phyloP scores from a whole-genome alignment of 306 rosid species.

The Rubus idaeus region DNA sequence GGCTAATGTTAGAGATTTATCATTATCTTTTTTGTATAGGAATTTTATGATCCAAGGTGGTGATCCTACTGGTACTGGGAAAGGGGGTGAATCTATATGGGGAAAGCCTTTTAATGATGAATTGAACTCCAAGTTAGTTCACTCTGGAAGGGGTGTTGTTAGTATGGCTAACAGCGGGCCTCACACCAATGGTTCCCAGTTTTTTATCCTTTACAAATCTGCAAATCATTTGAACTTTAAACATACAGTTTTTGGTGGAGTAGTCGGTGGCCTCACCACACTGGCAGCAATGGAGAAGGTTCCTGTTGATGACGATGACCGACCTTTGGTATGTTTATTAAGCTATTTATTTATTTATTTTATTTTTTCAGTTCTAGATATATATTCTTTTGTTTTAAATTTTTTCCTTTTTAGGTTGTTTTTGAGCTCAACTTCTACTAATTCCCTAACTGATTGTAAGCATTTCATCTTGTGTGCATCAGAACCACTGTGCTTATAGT shows the following conservation, averaged over 20 bases:
- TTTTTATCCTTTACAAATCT: conserved; percentile 89
- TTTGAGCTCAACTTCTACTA: background rate
- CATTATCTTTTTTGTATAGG: conserved; percentile 43
- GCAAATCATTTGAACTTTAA: conserved; percentile 92
- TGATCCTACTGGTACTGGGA: conserved; percentile 96
- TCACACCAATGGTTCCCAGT: conserved; percentile 97
- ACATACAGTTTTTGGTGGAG: conserved; percentile 90
- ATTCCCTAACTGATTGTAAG: background rate
- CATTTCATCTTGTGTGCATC: background rate
- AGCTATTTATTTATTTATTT: background rate
- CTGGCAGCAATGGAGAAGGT: conserved; percentile 90
- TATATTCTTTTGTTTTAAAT: background rate
- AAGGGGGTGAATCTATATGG: conserved; percentile 98
- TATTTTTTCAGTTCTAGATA: background rate
- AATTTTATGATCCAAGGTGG: conserved; percentile 99
- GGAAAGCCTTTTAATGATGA: conserved; percentile 93
- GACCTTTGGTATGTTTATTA: conserved; percentile 62
- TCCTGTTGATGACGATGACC: conserved; percentile 84
- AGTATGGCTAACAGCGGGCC: conserved; percentile 99
- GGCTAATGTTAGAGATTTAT: conserved; percentile 13
- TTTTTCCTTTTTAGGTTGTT: background rate
- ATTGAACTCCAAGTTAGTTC: conserved; percentile 84
- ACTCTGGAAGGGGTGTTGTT: conserved; percentile 93
- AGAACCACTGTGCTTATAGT: background rate
- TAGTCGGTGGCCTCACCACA: conserved; percentile 90